Conservation (phyloP, 1,284 basidiomycete genomes). For the Sporisorium iseilematis-ciliati region DNA sequence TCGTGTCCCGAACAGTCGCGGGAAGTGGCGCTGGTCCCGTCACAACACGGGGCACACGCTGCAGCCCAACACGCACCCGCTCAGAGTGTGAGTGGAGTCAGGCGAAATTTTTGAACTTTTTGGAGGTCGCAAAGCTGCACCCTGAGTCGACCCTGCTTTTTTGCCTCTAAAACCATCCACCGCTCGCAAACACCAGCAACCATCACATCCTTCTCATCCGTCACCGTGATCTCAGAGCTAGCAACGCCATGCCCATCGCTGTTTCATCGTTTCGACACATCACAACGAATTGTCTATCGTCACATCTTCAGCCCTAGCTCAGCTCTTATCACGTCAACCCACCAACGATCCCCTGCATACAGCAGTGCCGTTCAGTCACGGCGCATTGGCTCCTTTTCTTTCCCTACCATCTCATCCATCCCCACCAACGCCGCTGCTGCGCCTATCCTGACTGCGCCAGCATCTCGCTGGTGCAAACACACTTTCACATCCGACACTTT, state of each 20-base stretch:
- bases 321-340: too few species aligned
- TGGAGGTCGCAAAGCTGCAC: constrained; percentile 7
- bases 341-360: too few species aligned
- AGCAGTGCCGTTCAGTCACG: background rate
- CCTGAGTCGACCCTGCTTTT: background rate
- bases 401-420: background rate
- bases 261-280: background rate
- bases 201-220: background rate
- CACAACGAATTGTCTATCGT: background rate
- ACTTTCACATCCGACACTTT: background rate
- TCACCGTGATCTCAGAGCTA: background rate
- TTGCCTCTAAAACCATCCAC: constrained; percentile 6
- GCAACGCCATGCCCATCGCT: background rate
- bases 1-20: too few species aligned
- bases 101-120: background rate
- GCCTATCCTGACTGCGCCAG: background rate
- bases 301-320: background rate
- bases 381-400: background rate
- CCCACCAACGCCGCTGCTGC: background rate
- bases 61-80: too few species aligned
- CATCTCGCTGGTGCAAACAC: constrained; percentile 3
- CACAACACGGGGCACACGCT: too few species aligned
- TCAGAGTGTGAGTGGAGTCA: too few species aligned
- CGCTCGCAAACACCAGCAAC: constrained; percentile 13
- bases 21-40: too few species aligned